phyloP scores from a whole-genome alignment of 2,329 filamentous ascomycete species.

The Fusarium luffae region DNA sequence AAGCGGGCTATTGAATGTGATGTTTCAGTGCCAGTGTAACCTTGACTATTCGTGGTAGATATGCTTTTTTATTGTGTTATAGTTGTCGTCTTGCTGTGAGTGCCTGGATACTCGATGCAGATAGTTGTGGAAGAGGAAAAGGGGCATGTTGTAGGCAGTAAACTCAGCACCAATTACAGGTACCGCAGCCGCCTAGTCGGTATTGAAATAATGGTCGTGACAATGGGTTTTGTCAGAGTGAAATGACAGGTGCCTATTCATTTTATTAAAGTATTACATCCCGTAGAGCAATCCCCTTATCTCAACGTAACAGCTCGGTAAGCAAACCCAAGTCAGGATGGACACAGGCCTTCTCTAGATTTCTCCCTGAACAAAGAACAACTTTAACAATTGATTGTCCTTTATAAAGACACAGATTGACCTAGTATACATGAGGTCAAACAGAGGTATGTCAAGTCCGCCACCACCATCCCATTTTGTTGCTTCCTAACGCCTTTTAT shows the following conservation, averaged over 20 bases:
- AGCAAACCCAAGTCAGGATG: too few species aligned
- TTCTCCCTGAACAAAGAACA: background rate
- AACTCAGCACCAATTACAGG: background rate
- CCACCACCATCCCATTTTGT: background rate
- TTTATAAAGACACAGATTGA: rapidly evolving
- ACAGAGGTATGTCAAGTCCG: background rate
- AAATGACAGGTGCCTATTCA: too few species aligned
- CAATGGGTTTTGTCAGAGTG: too few species aligned
- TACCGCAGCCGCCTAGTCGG: rapidly evolving
- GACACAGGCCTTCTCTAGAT: too few species aligned
- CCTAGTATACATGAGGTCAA: background rate
- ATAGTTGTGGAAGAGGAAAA: background rate
- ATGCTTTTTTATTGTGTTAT: background rate
- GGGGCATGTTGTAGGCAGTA: too few species aligned
- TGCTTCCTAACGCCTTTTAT: constrained; percentile 12
- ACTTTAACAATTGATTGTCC: background rate
- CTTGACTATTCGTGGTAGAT: background rate
- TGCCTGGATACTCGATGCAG: background rate
- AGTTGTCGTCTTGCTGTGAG: too few species aligned
- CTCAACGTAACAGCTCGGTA: too few species aligned
- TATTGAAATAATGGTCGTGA: rapidly evolving
- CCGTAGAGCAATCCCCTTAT: too few species aligned
- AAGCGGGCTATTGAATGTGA: background rate
- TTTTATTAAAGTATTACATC: too few species aligned
- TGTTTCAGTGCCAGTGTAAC: too few species aligned